Evolutionary conservation across 163 green algal species (phyloP).

Genomic region (Trebouxiophyceae sp.): DNA sequence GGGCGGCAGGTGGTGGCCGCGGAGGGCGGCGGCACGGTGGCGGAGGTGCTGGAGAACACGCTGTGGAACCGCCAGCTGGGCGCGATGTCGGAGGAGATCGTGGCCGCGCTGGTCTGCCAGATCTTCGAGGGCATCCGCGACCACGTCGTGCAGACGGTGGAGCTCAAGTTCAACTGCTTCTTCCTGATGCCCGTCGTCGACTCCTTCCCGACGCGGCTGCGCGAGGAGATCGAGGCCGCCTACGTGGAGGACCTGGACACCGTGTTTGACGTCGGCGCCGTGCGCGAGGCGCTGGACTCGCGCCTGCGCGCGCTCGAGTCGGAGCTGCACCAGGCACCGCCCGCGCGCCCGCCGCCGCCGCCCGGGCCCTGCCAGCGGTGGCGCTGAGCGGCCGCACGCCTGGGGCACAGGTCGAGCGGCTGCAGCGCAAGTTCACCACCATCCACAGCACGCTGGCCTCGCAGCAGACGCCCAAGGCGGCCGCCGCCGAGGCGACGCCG

Average conservation of each 20-base stretch:
- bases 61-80: constrained; percentile 86
- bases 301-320: constrained; percentile 52
- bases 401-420: constrained; percentile 74
- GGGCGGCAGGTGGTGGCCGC: background rate
- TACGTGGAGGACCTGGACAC: constrained; percentile 70
- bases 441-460: constrained; percentile 81
- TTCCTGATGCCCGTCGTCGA: constrained; percentile 96
- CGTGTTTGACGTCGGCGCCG: constrained; percentile 79
- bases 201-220: constrained; percentile 73
- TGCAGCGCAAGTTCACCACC: constrained; percentile 83
- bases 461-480: constrained; percentile 22
- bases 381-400: too few species aligned
- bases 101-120: constrained; percentile 79
- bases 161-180: constrained; percentile 98
- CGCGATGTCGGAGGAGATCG: constrained; percentile 79
- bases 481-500: background rate
- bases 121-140: constrained; percentile 84
- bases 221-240: constrained; percentile 78
- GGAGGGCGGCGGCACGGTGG: constrained; percentile 18
- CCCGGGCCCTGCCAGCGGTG: too few species aligned
- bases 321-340: constrained; percentile 60
- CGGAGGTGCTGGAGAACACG: constrained; percentile 73
- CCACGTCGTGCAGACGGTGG: constrained; percentile 62
- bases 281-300: constrained; percentile 54
- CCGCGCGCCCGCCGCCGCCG: background rate